A percentile compares a stretch with the other conserved stretches of the same genome.
Evolutionary conservation across 805 yeast genomes (phyloP).

Genomic region (Lachancea waltii): DNA sequence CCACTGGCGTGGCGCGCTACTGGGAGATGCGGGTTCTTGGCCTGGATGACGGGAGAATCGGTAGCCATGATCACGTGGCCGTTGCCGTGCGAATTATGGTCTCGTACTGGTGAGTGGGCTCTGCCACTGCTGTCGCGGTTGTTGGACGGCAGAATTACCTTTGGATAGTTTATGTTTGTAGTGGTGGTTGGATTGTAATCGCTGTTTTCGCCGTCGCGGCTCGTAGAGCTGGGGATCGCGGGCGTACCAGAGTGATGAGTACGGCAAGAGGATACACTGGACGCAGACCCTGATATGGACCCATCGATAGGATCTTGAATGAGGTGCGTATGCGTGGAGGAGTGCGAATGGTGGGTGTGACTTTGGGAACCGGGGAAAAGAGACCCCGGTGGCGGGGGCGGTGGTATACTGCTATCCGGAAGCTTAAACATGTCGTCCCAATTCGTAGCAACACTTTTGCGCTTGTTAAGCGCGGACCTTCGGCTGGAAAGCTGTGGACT

Average conservation of each 20-base stretch:
- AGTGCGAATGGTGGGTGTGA: slow-evolving; percentile 8
- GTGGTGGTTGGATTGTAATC: slow-evolving; percentile 13
- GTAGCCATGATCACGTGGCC: slow-evolving; percentile 18
- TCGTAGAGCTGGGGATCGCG: background rate
- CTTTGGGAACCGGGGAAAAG: background rate
- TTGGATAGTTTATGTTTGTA: slow-evolving; percentile 24
- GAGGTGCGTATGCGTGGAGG: slow-evolving; percentile 3
- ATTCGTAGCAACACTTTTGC: slow-evolving; percentile 11
- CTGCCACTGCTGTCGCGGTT: slow-evolving; percentile 4
- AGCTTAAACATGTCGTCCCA: slow-evolving; percentile 29
- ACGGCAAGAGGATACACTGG: background rate
- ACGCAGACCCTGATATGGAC: slow-evolving; percentile 1
- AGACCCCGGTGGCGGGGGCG: slow-evolving; percentile 11
- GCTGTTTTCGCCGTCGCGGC: background rate
- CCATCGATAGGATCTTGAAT: no score
- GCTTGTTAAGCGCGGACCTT: slow-evolving; percentile 12
- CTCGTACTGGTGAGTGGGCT: slow-evolving; percentile 7
- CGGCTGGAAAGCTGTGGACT: slow-evolving; percentile 27
- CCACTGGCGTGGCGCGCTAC: slow-evolving; percentile 2
- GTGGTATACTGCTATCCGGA: slow-evolving; percentile 23
- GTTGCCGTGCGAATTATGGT: background rate
- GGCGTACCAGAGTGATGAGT: slow-evolving; percentile 7
- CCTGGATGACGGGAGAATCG: slow-evolving; percentile 25
- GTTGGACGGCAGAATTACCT: slow-evolving; percentile 23
- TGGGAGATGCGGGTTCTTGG: slow-evolving; percentile 10